Evolutionary conservation across 139 green algal genomes (phyloP).

Genomic region (Picochlorum sp.): DNA sequence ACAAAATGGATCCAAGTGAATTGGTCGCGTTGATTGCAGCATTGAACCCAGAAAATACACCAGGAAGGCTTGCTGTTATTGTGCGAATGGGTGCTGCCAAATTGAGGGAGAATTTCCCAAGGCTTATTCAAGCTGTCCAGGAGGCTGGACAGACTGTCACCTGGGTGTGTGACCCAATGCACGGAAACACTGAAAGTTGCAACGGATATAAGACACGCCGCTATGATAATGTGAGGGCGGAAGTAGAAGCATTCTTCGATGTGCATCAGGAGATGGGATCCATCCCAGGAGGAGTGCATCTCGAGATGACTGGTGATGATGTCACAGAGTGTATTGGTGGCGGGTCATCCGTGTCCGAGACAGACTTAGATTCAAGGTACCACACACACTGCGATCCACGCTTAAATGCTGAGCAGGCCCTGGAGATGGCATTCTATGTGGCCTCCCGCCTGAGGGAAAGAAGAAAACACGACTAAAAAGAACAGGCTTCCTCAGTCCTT

Average conservation of each 20-base stretch:
- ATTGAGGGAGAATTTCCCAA: constrained; percentile 68
- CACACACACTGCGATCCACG: constrained; percentile 99
- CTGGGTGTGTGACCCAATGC: constrained; percentile 98
- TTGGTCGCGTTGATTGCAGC: constrained; percentile 81
- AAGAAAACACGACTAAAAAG: constrained; percentile 12
- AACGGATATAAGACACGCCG: constrained; percentile 92
- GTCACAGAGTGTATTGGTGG: constrained; percentile 97
- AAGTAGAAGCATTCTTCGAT: constrained; percentile 83
- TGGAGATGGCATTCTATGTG: constrained; percentile 98
- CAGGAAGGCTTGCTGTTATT: constrained; percentile 88
- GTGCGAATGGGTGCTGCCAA: constrained; percentile 93
- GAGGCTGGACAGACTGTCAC: constrained; percentile 71
- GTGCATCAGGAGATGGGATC: constrained; percentile 82
- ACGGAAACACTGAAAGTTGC: constrained; percentile 95
- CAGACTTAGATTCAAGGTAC: constrained; percentile 88
- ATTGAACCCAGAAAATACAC: constrained; percentile 92
- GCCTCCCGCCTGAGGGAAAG: constrained; percentile 57
- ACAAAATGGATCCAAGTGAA: constrained; percentile 90
- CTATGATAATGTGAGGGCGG: constrained; percentile 73
- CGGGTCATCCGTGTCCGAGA: constrained; percentile 40
- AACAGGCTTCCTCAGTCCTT: constrained; percentile 1
- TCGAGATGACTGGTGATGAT: constrained; percentile 97
- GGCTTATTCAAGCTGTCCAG: constrained; percentile 62
- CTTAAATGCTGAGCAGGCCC: constrained; percentile 93
- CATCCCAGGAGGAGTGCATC: constrained; percentile 87